Conservation (phyloP, 441 rosid species). For the Bruguiera hainesii region DNA sequence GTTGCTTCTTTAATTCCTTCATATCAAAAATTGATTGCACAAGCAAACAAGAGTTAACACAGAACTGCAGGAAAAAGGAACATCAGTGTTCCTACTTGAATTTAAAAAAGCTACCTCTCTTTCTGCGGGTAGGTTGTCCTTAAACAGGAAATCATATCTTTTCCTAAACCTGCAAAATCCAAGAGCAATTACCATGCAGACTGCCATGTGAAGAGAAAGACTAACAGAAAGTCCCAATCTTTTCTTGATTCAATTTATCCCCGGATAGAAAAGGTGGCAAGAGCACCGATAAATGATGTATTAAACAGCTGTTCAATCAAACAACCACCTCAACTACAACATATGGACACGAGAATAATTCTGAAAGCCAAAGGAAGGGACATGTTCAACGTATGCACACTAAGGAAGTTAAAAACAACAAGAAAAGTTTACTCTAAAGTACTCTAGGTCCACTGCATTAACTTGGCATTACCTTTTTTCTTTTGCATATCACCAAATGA, state of each 20-base stretch:
- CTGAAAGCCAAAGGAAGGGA: background rate
- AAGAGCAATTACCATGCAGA: background rate
- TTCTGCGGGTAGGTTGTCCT: conserved; percentile 65
- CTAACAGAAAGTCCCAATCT: background rate
- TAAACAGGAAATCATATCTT: conserved; percentile 66
- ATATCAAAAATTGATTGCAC: conserved; percentile 10
- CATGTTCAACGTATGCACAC: background rate
- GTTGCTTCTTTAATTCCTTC: conserved; percentile 60
- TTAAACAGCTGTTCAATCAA: too few relatives aligned
- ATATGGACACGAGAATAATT: too few relatives aligned
- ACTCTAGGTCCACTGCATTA: background rate
- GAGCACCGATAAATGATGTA: too few relatives aligned
- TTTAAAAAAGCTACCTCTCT: conserved; percentile 52
- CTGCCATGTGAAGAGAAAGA: background rate
- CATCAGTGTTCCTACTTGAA: background rate
- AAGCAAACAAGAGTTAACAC: conserved; percentile 8
- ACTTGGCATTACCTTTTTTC: background rate
- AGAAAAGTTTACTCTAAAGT: background rate
- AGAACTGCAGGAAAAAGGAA: background rate
- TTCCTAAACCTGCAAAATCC: conserved; percentile 58
- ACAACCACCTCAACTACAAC: too few relatives aligned
- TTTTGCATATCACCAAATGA: background rate
- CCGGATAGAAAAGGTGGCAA: background rate
- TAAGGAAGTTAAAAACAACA: background rate
- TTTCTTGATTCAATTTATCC: background rate